Conservation (phyloP, 495 filamentous ascomycete genomes). For the Gamarada debralockiae region DNA sequence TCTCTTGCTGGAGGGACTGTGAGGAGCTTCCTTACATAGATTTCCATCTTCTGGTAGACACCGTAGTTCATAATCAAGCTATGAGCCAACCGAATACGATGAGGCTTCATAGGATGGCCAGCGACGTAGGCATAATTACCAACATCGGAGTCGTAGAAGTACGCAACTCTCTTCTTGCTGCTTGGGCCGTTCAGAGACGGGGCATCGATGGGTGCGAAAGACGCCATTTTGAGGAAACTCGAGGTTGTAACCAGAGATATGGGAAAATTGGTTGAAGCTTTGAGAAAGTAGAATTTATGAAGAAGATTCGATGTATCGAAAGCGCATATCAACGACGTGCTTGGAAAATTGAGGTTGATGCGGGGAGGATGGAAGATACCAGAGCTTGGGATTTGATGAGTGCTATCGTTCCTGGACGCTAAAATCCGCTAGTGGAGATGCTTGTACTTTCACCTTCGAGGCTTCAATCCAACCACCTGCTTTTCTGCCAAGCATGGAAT, state of each 20-base stretch:
- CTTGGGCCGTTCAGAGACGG: constrained; percentile 42
- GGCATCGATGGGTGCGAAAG: constrained; percentile 48
- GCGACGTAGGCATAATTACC: constrained; percentile 97
- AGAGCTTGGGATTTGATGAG: background rate
- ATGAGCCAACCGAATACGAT: constrained; percentile 95
- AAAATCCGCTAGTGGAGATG: background rate
- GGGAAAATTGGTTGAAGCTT: background rate
- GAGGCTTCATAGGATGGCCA: constrained; percentile 99
- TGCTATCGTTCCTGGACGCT: background rate
- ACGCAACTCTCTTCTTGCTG: constrained; percentile 76
- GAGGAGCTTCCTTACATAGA: constrained; percentile 67
- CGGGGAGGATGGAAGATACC: background rate
- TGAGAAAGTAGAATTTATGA: background rate
- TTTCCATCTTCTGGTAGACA: constrained; percentile 98
- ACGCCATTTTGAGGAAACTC: constrained; percentile 11
- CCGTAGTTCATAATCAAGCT: constrained; percentile 98
- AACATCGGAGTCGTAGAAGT: constrained; percentile 98
- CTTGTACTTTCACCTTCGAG: background rate
- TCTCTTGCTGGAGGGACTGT: background rate
- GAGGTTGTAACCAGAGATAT: constrained; percentile 1
- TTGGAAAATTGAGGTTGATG: too few species aligned
- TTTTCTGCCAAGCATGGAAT: too few species aligned
- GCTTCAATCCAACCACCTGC: too few species aligned
- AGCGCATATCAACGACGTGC: background rate
- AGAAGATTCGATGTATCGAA: background rate